These are phyloP conservation scores for Eudorina sp. DNA, from an alignment of 139 green algal species.

Conservation along the genomic window DNA sequence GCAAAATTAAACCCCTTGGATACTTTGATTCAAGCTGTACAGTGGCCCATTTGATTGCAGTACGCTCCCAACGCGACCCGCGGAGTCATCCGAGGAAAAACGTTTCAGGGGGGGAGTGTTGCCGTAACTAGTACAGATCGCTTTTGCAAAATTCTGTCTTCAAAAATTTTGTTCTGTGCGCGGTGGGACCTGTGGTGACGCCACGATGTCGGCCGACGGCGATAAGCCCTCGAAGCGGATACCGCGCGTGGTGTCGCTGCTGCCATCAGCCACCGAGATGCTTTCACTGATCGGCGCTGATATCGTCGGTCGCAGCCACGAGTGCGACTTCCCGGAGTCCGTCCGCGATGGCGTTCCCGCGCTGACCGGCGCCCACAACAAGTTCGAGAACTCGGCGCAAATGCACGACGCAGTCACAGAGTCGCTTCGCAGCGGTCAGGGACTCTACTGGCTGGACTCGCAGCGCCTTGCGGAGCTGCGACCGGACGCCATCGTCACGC, in stretches of 20 bases:
- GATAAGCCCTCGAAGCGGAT: not conserved
- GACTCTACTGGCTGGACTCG: slow-evolving; percentile 66
- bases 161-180: too few relatives aligned
- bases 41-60: too few relatives aligned
- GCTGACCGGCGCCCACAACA: slow-evolving; percentile 72
- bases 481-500: slow-evolving; percentile 79
- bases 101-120: too few relatives aligned
- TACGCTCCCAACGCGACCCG: too few relatives aligned
- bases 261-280: slow-evolving; percentile 84
- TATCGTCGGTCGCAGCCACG: slow-evolving; percentile 53
- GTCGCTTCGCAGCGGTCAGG: slow-evolving; percentile 27
- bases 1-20: too few relatives aligned
- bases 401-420: slow-evolving; percentile 61
- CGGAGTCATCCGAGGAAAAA: too few relatives aligned
- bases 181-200: too few relatives aligned
- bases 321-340: slow-evolving; percentile 79
- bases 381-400: slow-evolving; percentile 66
- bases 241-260: slow-evolving; percentile 72
- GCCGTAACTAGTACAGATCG: too few relatives aligned
- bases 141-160: too few relatives aligned
- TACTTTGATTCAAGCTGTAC: too few relatives aligned
- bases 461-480: slow-evolving; percentile 51
- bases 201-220: not conserved
- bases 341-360: slow-evolving; percentile 42
- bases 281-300: slow-evolving; percentile 61